Evolutionary conservation across 2,329 filamentous ascomycete species (phyloP).

Genomic region (Colletotrichum lindemuthianum): DNA sequence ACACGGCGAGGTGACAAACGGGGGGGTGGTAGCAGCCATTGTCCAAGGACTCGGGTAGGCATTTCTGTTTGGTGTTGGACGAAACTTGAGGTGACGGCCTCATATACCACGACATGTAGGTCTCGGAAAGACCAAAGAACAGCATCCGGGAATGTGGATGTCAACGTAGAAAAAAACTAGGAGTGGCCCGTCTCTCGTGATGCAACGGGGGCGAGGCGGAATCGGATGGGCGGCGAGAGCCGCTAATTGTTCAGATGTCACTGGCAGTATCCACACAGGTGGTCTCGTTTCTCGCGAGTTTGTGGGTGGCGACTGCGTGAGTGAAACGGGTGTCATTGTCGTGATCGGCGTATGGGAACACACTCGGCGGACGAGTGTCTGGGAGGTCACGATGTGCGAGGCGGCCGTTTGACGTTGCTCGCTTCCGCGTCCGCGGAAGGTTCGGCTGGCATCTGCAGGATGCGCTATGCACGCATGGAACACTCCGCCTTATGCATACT

Average conservation of each 20-base stretch:
- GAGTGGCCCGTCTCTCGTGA: not conserved
- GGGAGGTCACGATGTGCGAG: not conserved
- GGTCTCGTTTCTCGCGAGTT: too few species aligned
- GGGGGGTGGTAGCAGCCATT: not conserved
- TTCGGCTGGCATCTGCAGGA: not conserved
- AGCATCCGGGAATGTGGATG: not conserved
- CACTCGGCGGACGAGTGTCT: not conserved
- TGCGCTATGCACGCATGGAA: too few species aligned
- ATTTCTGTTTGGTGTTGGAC: too few species aligned
- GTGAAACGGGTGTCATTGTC: not conserved
- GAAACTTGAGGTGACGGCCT: too few species aligned
- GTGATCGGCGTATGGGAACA: not conserved
- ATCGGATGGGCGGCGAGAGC: conserved; percentile 11
- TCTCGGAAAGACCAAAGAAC: not conserved
- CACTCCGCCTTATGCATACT: too few species aligned
- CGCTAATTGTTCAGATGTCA: not conserved
- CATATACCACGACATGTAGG: not conserved
- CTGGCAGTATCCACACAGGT: too few species aligned
- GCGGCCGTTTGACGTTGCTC: not conserved
- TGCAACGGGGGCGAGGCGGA: not conserved
- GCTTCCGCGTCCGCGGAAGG: not conserved
- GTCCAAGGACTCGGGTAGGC: not conserved
- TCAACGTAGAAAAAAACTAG: not conserved
- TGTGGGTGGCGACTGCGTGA: too few species aligned
- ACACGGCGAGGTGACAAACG: not conserved